Evolutionary conservation across 1,284 basidiomycete species (phyloP), one percentile per base, ranked within the genome.

Genomic region (Anthracocystis setariae): DNA sequence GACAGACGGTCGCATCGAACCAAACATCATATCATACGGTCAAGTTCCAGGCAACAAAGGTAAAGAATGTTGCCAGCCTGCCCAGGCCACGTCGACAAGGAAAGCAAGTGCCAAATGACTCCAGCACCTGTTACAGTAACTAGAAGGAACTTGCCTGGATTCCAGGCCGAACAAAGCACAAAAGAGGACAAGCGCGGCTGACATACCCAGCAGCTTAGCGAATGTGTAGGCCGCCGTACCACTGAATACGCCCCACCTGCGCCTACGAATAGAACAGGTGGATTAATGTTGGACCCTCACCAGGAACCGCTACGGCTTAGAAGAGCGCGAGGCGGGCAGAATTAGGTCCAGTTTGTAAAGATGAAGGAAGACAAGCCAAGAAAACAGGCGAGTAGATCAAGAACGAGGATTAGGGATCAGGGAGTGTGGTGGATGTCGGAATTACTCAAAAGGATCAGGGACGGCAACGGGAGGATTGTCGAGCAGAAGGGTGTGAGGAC

Each of bases 231-330:
- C 47, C 68, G 61, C 61, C 62, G 24, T 51, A 65, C 56, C 58
- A 54, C 53, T 50, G 27, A 50, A 58, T 35, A 48, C 33, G 62
- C 58, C 68, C 40, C 62, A 55, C 17, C 49, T 39, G 39, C 45
- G 49, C 13, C 17, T 23, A 2, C 21, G 44, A 29, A 33, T 7
- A 33, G 5, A n/a, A 45, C 39, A 39, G 35, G 42, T 53, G 64
- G 47, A 37, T 52, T 68, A 56, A 45, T 73, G 25, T 73, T 48
- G 70, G 70, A 73, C 65, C 65, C 64, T 73, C 62, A 72, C 64
- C 70, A 73, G 70, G 70, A 68, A 73, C 70, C 70, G 70, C 70
- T 63, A 64, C 53, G 70, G 56, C 69, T 64, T 64, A 61, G 64
- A 52, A 58, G 59, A 63, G 64, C 55, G 42, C 60, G 59, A 37